Evolutionary conservation across 352 stramenopile species (phyloP), one percentile per base, ranked within the genome.

Genomic region (Phytophthora ramorum): DNA sequence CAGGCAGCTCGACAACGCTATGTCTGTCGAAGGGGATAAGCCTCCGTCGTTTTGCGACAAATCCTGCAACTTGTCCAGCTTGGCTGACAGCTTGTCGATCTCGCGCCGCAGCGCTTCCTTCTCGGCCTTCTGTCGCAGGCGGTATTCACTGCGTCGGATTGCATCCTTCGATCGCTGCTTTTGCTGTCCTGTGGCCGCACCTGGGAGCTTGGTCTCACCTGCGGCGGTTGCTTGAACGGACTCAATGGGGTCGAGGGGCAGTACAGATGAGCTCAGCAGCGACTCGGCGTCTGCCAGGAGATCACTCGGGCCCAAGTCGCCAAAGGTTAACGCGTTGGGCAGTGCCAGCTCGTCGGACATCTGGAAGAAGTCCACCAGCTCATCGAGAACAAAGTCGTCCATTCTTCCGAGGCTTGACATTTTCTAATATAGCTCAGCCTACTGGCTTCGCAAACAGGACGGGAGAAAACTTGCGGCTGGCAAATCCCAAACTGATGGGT

Each of bases 41-140:
- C 17, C 14, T 20, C 40, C 43, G 34, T 48, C 9, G 12, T 16
- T 28, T 22, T 20, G 14, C 1, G 67, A 14, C 7, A 37, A 45
- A 19, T 66, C 61, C 16, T 71, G 61, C 19, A 83, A 45, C 22
- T 60, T 69, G 35, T 58, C 34, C 13, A 83, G 24, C 19, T 77
- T 58, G 16, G 50, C 32, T 5, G 71, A 75, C 32, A 83, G 49
- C n/a, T 76, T 62, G 28, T 57, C 62, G 32, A 76, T 70, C 44
- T 77, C 54, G 7, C 46, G 20, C 4, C 69, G 69, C 14, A 83
- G 41, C 12, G 67, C 55, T 52, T 72, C 58, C 43, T 79, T 67
- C 62, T 83, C 75, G 2, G 52, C 54, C 28, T 81, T 81, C 43
- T 76, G 67, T 7, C 61, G 62, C 47, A 79, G 51, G 5, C 75